Conservation (phyloP, 768 basidiomycete genomes). For the Amanita rubescens region DNA sequence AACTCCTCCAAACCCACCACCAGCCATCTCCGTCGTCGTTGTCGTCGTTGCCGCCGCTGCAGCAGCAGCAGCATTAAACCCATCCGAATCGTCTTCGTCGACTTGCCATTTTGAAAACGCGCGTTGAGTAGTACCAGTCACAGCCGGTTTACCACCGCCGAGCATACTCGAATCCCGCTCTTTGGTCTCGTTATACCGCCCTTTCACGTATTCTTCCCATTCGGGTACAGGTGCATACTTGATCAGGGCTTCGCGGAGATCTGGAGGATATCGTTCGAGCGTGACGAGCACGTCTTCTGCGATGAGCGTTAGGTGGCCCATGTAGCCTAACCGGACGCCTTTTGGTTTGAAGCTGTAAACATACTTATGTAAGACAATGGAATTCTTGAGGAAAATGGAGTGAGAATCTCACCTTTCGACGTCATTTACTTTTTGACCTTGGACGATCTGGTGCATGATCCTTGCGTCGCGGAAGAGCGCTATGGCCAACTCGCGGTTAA, state of each 20-base stretch:
- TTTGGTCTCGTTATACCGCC: conserved; percentile 82
- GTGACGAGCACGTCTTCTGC: conserved; percentile 92
- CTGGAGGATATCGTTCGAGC: conserved; percentile 79
- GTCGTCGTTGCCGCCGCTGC: too few species aligned
- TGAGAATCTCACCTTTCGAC: conserved; percentile 47
- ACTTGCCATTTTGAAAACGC: conserved; percentile 49
- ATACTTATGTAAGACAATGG: neutral
- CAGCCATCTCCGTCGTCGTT: too few species aligned
- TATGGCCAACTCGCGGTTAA: conserved; percentile 78
- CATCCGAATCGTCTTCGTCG: conserved; percentile 50
- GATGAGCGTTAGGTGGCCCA: conserved; percentile 95
- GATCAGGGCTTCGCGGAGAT: conserved; percentile 58
- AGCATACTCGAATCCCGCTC: conserved; percentile 70
- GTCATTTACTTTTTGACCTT: conserved; percentile 79
- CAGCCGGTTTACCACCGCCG: conserved; percentile 77
- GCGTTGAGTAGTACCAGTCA: conserved; percentile 28
- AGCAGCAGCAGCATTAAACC: neutral
- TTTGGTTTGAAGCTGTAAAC: conserved; percentile 60
- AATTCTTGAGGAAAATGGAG: neutral
- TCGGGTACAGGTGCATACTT: conserved; percentile 63
- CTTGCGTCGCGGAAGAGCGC: conserved; percentile 81
- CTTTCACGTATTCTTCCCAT: conserved; percentile 89
- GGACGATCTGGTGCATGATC: conserved; percentile 79
- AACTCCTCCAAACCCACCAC: too few species aligned
- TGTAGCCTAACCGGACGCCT: conserved; percentile 81